phyloP scores from a whole-genome alignment of 2,329 filamentous ascomycete genomes.

The Colletotrichum eleusines region DNA sequence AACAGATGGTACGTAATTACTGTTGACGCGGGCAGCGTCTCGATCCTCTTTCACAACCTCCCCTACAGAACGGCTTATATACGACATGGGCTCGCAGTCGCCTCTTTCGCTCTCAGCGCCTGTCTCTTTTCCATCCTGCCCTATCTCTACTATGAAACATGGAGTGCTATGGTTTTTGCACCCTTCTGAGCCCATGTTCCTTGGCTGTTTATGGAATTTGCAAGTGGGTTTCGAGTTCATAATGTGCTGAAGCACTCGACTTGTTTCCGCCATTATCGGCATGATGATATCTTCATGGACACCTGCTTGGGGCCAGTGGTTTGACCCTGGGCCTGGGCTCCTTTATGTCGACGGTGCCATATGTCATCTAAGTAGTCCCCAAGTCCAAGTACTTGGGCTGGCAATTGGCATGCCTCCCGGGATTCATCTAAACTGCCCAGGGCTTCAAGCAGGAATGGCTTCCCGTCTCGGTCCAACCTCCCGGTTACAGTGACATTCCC shows the following conservation, averaged over 20 bases:
- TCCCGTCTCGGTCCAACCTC: constrained; percentile 75
- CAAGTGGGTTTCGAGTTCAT: constrained; percentile 54
- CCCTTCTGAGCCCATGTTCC: constrained; percentile 75
- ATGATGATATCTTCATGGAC: constrained; percentile 72
- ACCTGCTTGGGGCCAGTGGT: constrained; percentile 69
- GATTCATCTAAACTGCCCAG: constrained; percentile 58
- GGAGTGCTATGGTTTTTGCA: constrained; percentile 73
- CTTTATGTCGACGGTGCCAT: constrained; percentile 64
- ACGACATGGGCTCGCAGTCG: constrained; percentile 55
- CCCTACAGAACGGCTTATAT: constrained; percentile 71
- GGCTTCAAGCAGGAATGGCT: constrained; percentile 71
- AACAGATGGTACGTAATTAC: constrained; percentile 68
- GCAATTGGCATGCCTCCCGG: not conserved
- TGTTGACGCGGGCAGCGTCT: constrained; percentile 78
- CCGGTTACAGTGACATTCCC: constrained; percentile 74
- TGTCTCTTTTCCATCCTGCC: constrained; percentile 69
- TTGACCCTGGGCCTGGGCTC: constrained; percentile 67
- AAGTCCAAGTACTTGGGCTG: not conserved
- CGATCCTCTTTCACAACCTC: constrained; percentile 70
- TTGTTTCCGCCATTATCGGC: constrained; percentile 65
- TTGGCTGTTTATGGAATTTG: constrained; percentile 76
- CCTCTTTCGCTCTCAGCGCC: constrained; percentile 72
- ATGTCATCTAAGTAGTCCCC: constrained; percentile 60
- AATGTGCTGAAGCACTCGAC: constrained; percentile 34
- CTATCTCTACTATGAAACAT: constrained; percentile 75